These are phyloP conservation scores for Trichoderma pleuroti DNA, from an alignment of 2,329 filamentous ascomycete species.

Conservation along the genomic window DNA sequence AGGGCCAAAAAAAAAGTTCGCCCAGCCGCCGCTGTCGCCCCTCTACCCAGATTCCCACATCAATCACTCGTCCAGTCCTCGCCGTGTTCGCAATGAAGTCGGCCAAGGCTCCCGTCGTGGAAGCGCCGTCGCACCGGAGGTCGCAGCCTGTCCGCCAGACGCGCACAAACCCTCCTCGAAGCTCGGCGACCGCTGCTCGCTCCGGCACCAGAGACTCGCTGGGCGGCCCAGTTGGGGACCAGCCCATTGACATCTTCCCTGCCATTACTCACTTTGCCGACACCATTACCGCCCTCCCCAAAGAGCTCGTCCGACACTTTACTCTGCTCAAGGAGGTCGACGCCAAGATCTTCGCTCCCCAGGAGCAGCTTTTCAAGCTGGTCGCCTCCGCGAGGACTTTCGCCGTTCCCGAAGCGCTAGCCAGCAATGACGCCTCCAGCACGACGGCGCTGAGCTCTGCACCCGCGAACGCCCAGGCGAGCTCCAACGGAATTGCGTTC, in stretches of 20 bases:
- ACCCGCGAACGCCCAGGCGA: conserved; percentile 50
- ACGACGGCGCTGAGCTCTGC: conserved; percentile 42
- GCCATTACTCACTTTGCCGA: conserved; percentile 78
- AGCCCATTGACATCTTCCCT: conserved; percentile 64
- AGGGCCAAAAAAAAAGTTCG: background rate
- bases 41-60: conserved; percentile 1
- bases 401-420: conserved; percentile 45
- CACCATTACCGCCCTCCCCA: conserved; percentile 84
- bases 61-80: background rate
- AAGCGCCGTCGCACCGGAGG: conserved; percentile 51
- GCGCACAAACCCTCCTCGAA: conserved; percentile 60
- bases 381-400: conserved; percentile 61
- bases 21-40: conserved; percentile 7
- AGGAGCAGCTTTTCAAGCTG: conserved; percentile 75
- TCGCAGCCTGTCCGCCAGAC: conserved; percentile 63
- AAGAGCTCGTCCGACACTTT: conserved; percentile 93
- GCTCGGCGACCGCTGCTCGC: conserved; percentile 47
- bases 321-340: conserved; percentile 96
- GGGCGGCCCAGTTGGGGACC: conserved; percentile 45
- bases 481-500: conserved; percentile 39
- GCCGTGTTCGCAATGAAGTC: conserved; percentile 51
- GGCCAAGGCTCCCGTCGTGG: conserved; percentile 45
- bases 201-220: conserved; percentile 45
- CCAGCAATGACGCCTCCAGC: conserved; percentile 43
- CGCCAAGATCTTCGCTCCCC: conserved; percentile 87